phyloP scores from a whole-genome alignment of 306 rosid species.

The Lablab purpureus region DNA sequence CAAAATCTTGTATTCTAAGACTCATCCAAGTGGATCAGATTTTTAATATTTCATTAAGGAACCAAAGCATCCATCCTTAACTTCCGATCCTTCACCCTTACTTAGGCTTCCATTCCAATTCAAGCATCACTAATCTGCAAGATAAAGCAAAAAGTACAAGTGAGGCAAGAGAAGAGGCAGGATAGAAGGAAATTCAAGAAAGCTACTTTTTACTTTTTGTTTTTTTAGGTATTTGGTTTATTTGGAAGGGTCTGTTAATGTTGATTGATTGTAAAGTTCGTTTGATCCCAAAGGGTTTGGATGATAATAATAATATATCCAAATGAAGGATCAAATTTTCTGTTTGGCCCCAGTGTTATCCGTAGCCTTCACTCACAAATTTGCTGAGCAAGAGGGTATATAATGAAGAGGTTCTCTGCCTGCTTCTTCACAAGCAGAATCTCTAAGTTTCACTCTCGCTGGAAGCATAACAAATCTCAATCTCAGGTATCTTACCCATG shows the following conservation, averaged over 20 bases:
- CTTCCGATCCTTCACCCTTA: constrained; percentile 19
- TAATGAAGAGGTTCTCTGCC: constrained; percentile 66
- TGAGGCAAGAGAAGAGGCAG: constrained; percentile 6
- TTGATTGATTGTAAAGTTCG: constrained; percentile 24
- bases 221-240: neutral
- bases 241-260: constrained; percentile 20
- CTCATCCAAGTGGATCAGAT: constrained; percentile 40
- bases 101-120: constrained; percentile 77
- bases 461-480: constrained; percentile 50
- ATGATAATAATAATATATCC: constrained; percentile 30
- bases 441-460: constrained; percentile 48
- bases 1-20: constrained; percentile 57
- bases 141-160: constrained; percentile 61
- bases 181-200: neutral
- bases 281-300: constrained; percentile 48
- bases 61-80: constrained; percentile 22
- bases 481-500: constrained; percentile 54
- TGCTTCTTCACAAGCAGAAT: constrained; percentile 64
- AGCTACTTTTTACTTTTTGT: neutral
- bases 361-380: constrained; percentile 76
- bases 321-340: constrained; percentile 40
- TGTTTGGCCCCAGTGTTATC: constrained; percentile 48
- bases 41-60: constrained; percentile 38
- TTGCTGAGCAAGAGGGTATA: constrained; percentile 49
- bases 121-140: constrained; percentile 81